Conservation (phyloP, 768 basidiomycete genomes). For the Clavulina sp. region DNA sequence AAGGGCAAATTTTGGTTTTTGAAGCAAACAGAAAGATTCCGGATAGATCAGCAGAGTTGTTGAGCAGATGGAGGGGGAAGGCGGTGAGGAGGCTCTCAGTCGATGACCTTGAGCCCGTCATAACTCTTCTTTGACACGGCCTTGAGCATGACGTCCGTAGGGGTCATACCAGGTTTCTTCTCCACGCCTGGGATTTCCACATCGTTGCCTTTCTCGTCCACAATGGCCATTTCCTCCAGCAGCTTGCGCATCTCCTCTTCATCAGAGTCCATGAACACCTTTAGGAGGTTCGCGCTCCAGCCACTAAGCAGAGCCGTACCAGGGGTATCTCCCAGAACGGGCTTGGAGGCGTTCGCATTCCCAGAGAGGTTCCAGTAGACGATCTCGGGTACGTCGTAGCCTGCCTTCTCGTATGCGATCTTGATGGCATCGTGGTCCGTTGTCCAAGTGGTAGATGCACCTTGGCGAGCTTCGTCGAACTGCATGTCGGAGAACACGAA, state of each 20-base stretch:
- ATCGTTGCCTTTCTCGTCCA: conserved; percentile 8
- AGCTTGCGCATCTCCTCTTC: conserved; percentile 16
- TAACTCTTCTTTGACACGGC: conserved; percentile 24
- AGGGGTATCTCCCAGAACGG: conserved; percentile 33
- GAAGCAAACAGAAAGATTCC: too few relatives aligned
- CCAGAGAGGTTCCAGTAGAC: conserved; percentile 48
- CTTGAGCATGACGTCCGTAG: conserved; percentile 9
- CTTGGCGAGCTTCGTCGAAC: conserved; percentile 29
- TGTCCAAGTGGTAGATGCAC: conserved; percentile 25
- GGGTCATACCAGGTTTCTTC: conserved; percentile 4
- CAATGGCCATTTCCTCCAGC: conserved; percentile 20
- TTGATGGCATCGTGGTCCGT: conserved; percentile 45
- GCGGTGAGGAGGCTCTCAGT: conserved; percentile 19
- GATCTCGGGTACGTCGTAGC: conserved; percentile 56
- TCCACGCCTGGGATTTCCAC: conserved; percentile 29
- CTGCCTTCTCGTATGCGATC: conserved; percentile 36
- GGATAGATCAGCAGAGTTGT: too few relatives aligned
- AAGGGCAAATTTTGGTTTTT: too few relatives aligned
- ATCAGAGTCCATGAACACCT: conserved; percentile 46
- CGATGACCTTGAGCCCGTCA: conserved; percentile 38
- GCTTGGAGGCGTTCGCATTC: conserved; percentile 20
- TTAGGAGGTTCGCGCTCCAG: conserved; percentile 50
- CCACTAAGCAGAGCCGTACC: conserved; percentile 58
- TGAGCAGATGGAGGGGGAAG: too few relatives aligned
- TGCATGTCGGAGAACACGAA: conserved; percentile 73